phyloP scores from a whole-genome alignment of 257 asterid species.

The Solanum lycopersicoides region DNA sequence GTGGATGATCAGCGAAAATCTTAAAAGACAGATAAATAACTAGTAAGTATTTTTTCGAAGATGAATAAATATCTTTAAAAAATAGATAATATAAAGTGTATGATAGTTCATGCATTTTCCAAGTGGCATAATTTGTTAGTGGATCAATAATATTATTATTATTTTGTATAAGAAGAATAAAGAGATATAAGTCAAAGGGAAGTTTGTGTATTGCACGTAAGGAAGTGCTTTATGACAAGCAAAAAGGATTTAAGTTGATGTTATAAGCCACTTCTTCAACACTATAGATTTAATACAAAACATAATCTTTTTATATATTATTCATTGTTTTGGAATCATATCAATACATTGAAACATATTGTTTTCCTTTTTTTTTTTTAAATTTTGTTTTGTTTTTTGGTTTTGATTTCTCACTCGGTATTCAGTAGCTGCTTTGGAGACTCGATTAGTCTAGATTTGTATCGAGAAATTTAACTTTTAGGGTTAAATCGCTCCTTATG shows the following conservation, averaged over 20 bases:
- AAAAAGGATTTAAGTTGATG: not conserved
- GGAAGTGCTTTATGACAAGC: not conserved
- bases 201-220: not conserved
- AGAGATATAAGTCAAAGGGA: not conserved
- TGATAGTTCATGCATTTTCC: not conserved
- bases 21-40: no score
- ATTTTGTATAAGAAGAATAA: not conserved
- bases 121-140: not conserved
- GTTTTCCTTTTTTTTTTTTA: not conserved
- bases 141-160: not conserved
- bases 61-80: no score
- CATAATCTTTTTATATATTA: not conserved
- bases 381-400: not conserved
- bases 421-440: not conserved
- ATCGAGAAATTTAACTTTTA: rapidly evolving
- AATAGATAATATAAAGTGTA: no score
- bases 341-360: not conserved
- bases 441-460: not conserved
- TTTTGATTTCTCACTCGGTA: not conserved
- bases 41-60: no score
- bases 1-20: not conserved
- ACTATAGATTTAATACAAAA: not conserved
- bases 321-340: not conserved
- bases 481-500: not conserved
- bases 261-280: not conserved